phyloP scores from a whole-genome alignment of 805 yeast species.

The Diddensiella santjacobensis region DNA sequence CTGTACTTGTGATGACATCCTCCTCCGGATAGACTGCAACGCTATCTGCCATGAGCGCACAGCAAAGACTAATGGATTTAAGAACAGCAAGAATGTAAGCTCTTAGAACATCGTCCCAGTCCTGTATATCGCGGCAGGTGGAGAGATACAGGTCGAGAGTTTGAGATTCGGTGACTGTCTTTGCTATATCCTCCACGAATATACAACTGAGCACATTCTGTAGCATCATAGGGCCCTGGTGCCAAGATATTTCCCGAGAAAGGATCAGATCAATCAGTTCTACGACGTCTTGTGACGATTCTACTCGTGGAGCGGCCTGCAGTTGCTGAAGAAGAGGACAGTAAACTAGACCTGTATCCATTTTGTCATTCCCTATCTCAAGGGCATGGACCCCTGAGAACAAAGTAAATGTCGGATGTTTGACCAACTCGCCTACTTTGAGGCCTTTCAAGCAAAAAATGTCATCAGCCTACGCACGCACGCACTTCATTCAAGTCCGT shows the following conservation, averaged over 20 bases:
- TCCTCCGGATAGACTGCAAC: slow-evolving; percentile 32
- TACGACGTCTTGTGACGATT: slow-evolving; percentile 41
- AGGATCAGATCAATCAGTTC: slow-evolving; percentile 53
- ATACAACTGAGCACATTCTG: slow-evolving; percentile 74
- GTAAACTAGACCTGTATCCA: slow-evolving; percentile 74
- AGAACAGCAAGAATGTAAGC: slow-evolving; percentile 27
- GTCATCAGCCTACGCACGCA: too few species aligned
- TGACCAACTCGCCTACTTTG: slow-evolving; percentile 53
- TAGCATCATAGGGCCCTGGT: slow-evolving; percentile 68
- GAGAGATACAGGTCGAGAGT: background rate
- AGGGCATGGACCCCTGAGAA: slow-evolving; percentile 85
- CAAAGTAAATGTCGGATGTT: slow-evolving; percentile 57
- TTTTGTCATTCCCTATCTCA: slow-evolving; percentile 56
- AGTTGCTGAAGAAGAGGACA: slow-evolving; percentile 43
- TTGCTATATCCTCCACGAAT: slow-evolving; percentile 59
- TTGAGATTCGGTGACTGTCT: slow-evolving; percentile 22
- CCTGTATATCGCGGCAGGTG: background rate
- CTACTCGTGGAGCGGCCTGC: slow-evolving; percentile 39
- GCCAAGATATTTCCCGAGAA: slow-evolving; percentile 64
- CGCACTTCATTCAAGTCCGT: too few species aligned
- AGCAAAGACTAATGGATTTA: slow-evolving; percentile 23
- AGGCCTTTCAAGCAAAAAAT: slow-evolving; percentile 28
- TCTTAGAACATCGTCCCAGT: slow-evolving; percentile 23
- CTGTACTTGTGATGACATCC: slow-evolving; percentile 41
- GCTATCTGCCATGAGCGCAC: slow-evolving; percentile 19